A percentile compares a stretch with the other conserved stretches of the same genome.
These are phyloP conservation scores for Caryopteris hybrid DNA, from an alignment of 305 asterid genomes.

Conservation along the genomic window DNA sequence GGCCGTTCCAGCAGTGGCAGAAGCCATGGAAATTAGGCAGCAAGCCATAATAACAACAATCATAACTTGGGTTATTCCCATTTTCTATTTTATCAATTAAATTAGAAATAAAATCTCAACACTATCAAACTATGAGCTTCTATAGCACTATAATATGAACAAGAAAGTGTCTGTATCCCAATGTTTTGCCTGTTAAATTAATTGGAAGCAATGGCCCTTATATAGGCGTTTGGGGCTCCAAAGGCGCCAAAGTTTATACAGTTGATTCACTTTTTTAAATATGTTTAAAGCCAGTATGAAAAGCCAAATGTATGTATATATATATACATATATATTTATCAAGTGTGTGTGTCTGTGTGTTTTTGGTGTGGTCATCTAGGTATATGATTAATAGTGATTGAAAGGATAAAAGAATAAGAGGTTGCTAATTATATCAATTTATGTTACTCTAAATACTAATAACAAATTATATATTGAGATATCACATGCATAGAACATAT, in stretches of 20 bases:
- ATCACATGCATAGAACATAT: too few species aligned
- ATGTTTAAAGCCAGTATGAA: neutral
- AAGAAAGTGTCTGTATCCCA: neutral
- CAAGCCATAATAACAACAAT: neutral
- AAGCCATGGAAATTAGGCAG: constrained; percentile 14
- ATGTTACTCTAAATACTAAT: too few species aligned
- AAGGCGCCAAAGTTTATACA: neutral
- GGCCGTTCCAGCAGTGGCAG: constrained; percentile 20
- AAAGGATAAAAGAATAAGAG: too few species aligned
- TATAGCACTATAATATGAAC: neutral
- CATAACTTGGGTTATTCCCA: constrained; percentile 8
- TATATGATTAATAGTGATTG: too few species aligned
- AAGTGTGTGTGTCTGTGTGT: too few species aligned
- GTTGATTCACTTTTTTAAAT: neutral
- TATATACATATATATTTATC: too few species aligned
- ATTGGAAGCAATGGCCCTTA: neutral
- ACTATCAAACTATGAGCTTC: neutral
- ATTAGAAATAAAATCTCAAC: neutral
- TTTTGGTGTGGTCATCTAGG: too few species aligned
- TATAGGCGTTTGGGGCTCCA: neutral
- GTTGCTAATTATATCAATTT: too few species aligned
- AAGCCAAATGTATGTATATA: neutral
- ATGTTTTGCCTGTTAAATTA: neutral
- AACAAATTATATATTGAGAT: too few species aligned
- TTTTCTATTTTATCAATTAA: neutral